Base-by-base conservation (phyloP, 176 grass and related monocot genomes). In the Bromus sterilis region DNA sequence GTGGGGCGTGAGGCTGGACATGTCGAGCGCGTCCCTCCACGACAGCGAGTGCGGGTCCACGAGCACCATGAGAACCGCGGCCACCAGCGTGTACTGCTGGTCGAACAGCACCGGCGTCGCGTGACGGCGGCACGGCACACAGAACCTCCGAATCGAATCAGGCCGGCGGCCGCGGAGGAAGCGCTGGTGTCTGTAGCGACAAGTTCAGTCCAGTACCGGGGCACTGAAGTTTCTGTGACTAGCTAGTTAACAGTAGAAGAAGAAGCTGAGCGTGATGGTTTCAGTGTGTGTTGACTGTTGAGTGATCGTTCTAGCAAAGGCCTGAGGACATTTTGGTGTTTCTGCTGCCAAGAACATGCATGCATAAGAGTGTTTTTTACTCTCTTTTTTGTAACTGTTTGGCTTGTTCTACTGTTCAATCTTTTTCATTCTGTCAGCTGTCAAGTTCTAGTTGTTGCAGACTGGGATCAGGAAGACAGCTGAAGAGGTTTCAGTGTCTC, bases 21-120 rank as follows among this genome's bases (percentile, higher is more conserved):
- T 76, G 77, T 97, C 92, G 11, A 87, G 55, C 78, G 57, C 83
- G 29, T 89, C 94, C 1, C 80, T 90, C 25, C 89, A 93, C 49
- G 92, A 98, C 49, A 93, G 92, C 36, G 90, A 94, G 67, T 93
- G 92, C 60, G 92, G 95, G 24, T 94, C 92, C 0, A 94, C 95
- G 2, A 98, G 95, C 87, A 94, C 92, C 15, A 82, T 94, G 39
- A 33, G 91, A 30, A 94, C 92, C 7, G 86, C 87, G 44, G 83
- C 92, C 75, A 86, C 88, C 67, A 86, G 89, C 76, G 75, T 86
- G 26, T 66, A 94, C 86, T 74, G 80, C 90, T 78, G 76, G 88
- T 84, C 85, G 23, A 75, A 89, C 78, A 64, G 9, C n/a, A 66
- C 78, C 87, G 83, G 44, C 83, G 71, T 82, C 15, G 78, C 66